These are phyloP conservation scores for Dentipellis sp. DNA, from an alignment of 768 basidiomycete species.

Conservation along the genomic window DNA sequence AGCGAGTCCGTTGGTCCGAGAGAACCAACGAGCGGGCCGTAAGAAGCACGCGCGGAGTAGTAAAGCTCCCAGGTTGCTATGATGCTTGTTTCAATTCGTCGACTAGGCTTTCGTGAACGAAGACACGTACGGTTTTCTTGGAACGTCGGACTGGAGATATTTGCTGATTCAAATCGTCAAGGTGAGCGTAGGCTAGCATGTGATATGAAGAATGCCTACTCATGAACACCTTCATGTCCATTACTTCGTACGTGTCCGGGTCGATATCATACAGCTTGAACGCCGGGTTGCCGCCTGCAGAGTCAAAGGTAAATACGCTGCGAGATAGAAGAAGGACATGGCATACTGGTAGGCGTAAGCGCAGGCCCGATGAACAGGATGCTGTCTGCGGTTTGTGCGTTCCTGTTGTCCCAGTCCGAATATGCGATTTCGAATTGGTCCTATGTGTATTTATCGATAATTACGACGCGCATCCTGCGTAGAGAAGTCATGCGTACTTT, in stretches of 20 bases:
- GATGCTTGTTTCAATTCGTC: not conserved
- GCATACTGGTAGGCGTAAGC: conserved; percentile 46
- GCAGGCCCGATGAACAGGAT: conserved; percentile 45
- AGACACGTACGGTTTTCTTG: conserved; percentile 33
- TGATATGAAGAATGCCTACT: conserved; percentile 24
- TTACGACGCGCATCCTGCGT: conserved; percentile 29
- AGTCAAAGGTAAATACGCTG: not conserved
- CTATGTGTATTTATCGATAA: conserved; percentile 40
- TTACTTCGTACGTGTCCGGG: conserved; percentile 56
- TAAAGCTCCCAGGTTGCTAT: conserved; percentile 1
- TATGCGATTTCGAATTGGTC: conserved; percentile 57
- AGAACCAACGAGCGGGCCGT: conserved; percentile 1
- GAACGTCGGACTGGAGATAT: conserved; percentile 33
- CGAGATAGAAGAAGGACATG: not conserved
- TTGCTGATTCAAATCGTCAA: conserved; percentile 16
- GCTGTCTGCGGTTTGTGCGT: conserved; percentile 34
- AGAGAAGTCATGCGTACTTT: conserved; percentile 19
- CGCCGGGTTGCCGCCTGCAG: conserved; percentile 41
- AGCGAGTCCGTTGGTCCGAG: conserved; percentile 1
- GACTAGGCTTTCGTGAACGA: too few species aligned
- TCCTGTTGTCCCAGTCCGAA: conserved; percentile 39
- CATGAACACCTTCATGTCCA: conserved; percentile 44
- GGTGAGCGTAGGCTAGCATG: not conserved
- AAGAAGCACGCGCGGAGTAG: conserved; percentile 2
- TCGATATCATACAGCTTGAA: conserved; percentile 58